Evolutionary conservation across 1,284 basidiomycete species (phyloP), one percentile per base, ranked within the genome.

Genomic region (Cryptococcus sp.): DNA sequence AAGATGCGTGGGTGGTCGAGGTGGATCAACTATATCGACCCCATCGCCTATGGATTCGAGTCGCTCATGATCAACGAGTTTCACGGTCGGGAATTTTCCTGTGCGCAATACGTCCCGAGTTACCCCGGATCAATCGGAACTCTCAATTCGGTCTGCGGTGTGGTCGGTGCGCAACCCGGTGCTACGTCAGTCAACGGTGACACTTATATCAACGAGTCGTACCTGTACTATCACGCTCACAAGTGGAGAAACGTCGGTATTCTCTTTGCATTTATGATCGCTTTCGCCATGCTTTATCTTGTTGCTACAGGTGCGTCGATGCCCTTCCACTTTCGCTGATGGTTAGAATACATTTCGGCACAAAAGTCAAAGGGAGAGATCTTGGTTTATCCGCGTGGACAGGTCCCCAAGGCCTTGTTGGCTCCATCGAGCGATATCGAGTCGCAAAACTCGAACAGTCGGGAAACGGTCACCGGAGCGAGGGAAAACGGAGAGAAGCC

Each of bases 171-270:
- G 1, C 56, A 5, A 60, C 74, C 4, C 73, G 77, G 6, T 50
- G 59, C 3, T 11, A 46, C 5, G 35, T 49, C n/a, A 42, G 75
- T 81, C 33, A 64, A 71, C 21, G 79, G 78, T 0, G 74, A 77
- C 23, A 60, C 62, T 12, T 87, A 83, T 68, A 69, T 88, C 32
- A 57, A 54, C 16, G 65, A 81, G 1, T 79, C 82, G 0, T 93
- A 78, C 66, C 75, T 73, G 0, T 93, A 87, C 69, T 63, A 72
- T 18, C 78, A 79, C 51, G 68, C 65, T 22, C 74, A 89, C 62
- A 65, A 84, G 7, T 90, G 87, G 87, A 77, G 79, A 24, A 80
- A 82, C 63, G 75, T 79, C 52, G 82, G 81, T 33, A 78, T 83
- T 46, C 59, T 81, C 46, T 51, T 80, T 44, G 78, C 63, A 0